phyloP scores from a whole-genome alignment of 352 stramenopile species.

The Pythium dissotocum region DNA sequence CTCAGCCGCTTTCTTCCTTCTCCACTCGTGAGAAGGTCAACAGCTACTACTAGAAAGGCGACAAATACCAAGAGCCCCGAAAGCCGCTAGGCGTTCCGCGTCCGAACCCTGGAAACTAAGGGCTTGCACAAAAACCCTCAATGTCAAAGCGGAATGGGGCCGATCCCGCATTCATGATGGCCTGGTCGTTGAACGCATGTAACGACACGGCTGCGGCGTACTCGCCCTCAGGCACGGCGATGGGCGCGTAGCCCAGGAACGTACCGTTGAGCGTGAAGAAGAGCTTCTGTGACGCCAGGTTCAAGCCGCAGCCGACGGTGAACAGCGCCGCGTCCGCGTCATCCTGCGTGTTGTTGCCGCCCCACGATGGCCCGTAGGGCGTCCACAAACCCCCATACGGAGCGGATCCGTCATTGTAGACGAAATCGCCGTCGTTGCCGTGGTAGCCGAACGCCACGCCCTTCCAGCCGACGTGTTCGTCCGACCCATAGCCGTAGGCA shows the following conservation, averaged over 20 bases:
- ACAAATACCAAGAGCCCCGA: not conserved
- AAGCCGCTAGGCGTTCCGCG: slow-evolving; percentile 14
- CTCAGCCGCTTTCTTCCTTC: not conserved
- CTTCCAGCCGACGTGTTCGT: slow-evolving; percentile 84
- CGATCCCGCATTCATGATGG: slow-evolving; percentile 68
- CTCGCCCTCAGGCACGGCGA: slow-evolving; percentile 48
- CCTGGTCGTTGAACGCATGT: slow-evolving; percentile 71
- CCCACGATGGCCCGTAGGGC: slow-evolving; percentile 73
- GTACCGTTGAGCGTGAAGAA: slow-evolving; percentile 85
- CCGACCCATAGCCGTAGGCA: slow-evolving; percentile 80
- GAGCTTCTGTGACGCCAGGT: slow-evolving; percentile 46
- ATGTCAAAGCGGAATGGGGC: slow-evolving; percentile 81
- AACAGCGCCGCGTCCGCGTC: slow-evolving; percentile 33
- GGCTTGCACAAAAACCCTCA: slow-evolving; percentile 89
- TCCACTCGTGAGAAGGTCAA: not conserved
- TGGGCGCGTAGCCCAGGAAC: slow-evolving; percentile 51
- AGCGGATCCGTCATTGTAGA: slow-evolving; percentile 73
- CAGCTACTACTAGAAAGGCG: not conserved
- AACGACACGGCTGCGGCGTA: slow-evolving; percentile 81
- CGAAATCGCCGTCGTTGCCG: slow-evolving; percentile 84
- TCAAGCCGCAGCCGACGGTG: slow-evolving; percentile 76
- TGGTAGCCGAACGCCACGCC: slow-evolving; percentile 84
- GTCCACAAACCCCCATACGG: slow-evolving; percentile 71
- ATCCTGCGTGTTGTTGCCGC: slow-evolving; percentile 32
- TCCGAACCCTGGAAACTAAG: slow-evolving; percentile 37